These are phyloP conservation scores for Chaetomium globosum DNA, from an alignment of 2,329 filamentous ascomycete genomes.

Conservation along the genomic window DNA sequence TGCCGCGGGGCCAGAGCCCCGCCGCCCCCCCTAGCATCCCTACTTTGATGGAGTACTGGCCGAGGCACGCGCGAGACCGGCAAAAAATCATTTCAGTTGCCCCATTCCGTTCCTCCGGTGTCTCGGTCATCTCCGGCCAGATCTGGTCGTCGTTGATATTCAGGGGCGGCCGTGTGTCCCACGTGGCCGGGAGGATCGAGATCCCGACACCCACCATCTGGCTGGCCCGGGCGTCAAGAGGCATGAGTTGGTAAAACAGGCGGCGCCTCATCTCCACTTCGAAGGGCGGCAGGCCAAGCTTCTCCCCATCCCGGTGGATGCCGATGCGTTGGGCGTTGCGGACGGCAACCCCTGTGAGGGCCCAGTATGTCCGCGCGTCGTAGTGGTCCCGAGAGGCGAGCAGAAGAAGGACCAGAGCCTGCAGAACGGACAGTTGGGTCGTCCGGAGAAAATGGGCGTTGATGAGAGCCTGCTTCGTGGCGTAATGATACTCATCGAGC, in stretches of 20 bases:
- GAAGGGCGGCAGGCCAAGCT: slow-evolving; percentile 43
- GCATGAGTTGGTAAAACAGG: slow-evolving; percentile 38
- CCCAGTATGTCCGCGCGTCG: slow-evolving; percentile 36
- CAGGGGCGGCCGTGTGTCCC: background rate
- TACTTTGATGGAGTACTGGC: background rate
- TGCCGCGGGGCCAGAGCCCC: background rate
- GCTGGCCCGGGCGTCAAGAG: slow-evolving; percentile 4
- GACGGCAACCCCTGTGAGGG: slow-evolving; percentile 53
- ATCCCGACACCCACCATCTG: background rate
- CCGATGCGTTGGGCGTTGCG: slow-evolving; percentile 59
- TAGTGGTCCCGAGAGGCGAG: background rate
- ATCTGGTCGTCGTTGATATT: slow-evolving; percentile 8
- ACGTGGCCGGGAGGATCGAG: background rate
- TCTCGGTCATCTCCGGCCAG: slow-evolving; percentile 7
- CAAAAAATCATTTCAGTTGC: slow-evolving; percentile 15
- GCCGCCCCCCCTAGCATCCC: background rate
- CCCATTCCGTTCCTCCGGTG: background rate
- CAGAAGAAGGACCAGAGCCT: background rate
- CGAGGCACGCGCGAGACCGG: background rate
- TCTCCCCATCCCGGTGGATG: slow-evolving; percentile 51
- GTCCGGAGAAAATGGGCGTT: slow-evolving; percentile 10
- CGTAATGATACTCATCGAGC: background rate
- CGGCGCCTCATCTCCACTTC: slow-evolving; percentile 59
- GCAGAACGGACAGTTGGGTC: background rate
- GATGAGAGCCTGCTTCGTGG: background rate